These are phyloP conservation scores for Castanopsis chinensis DNA, from an alignment of 306 rosid genomes.

Conservation along the genomic window DNA sequence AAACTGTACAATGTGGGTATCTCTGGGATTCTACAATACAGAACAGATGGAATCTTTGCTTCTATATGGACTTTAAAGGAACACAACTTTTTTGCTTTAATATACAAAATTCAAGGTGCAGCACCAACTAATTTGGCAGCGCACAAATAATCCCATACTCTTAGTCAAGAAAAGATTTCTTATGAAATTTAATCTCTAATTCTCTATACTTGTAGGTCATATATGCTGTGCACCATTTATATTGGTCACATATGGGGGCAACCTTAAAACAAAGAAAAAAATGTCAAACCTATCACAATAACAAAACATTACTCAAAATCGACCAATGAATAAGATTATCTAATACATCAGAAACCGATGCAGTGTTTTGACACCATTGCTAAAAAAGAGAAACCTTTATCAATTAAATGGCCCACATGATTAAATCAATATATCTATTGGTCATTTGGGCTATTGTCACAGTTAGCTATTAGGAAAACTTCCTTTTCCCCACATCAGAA, in stretches of 20 bases:
- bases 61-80: not conserved
- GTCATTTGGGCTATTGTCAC: not conserved
- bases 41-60: not conserved
- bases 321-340: not conserved
- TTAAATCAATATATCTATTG: not conserved
- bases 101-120: not conserved
- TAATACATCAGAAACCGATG: not conserved
- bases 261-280: not conserved
- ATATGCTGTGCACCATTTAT: too few relatives aligned
- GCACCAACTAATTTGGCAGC: not conserved
- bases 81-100: not conserved
- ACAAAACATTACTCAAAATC: not conserved
- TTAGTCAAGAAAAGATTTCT: not conserved
- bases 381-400: not conserved
- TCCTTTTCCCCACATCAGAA: not conserved
- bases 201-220: too few relatives aligned
- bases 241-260: too few relatives aligned
- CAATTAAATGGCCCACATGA: not conserved
- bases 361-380: not conserved
- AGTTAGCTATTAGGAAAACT: constrained; percentile 3
- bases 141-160: not conserved
- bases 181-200: not conserved
- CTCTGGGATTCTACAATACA: not conserved
- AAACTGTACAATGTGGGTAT: not conserved
- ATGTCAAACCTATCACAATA: not conserved